phyloP scores from a whole-genome alignment of 495 filamentous ascomycete species.

The Talaromyces borbonicus region DNA sequence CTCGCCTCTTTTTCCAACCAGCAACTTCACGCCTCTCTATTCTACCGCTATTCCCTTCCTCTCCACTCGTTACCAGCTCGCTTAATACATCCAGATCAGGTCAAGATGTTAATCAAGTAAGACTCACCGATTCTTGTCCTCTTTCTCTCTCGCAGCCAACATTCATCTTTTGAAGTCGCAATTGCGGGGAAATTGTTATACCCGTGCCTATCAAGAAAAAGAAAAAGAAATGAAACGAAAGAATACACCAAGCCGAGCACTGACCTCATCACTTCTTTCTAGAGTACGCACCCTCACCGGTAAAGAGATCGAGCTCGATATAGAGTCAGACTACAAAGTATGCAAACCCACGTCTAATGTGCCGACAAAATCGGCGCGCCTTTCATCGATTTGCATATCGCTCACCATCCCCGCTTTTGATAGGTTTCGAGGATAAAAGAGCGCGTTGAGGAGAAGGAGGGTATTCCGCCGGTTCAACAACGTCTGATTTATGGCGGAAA shows the following conservation, averaged over 20 bases:
- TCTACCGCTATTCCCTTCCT: neutral
- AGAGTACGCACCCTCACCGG: slow-evolving; percentile 97
- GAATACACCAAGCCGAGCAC: neutral
- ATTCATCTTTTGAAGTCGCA: neutral
- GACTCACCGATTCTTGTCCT: slow-evolving; percentile 7
- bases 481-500: slow-evolving; percentile 93
- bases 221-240: neutral
- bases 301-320: slow-evolving; percentile 97
- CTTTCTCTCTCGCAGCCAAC: neutral
- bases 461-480: slow-evolving; percentile 95
- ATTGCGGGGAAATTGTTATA: slow-evolving; percentile 1
- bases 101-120: slow-evolving; percentile 42
- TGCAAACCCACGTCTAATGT: slow-evolving; percentile 7
- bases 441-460: slow-evolving; percentile 96
- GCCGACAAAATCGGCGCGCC: neutral
- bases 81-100: neutral
- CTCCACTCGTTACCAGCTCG: neutral
- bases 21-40: neutral
- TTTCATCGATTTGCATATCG: neutral
- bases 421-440: slow-evolving; percentile 95
- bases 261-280: neutral
- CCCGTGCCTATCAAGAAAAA: slow-evolving; percentile 1
- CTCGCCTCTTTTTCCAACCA: too few species aligned
- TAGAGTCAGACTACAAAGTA: slow-evolving; percentile 89
- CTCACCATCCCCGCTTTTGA: neutral